Conservation (phyloP, 75 land plant genomes). For the Pinus albicaulis region DNA sequence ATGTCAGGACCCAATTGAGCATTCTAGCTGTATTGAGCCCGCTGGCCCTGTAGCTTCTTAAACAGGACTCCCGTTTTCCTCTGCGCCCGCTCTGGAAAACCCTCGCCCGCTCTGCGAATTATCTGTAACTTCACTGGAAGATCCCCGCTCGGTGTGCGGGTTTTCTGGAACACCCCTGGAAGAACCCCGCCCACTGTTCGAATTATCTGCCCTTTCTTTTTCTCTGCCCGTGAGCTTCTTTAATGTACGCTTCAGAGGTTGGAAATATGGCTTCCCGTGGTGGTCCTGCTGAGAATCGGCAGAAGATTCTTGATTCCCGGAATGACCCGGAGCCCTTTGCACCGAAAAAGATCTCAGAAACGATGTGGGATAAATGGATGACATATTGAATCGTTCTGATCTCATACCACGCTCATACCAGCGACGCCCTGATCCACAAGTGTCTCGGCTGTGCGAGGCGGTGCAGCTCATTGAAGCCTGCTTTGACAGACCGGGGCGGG, state of each 20-base stretch:
- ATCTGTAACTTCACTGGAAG: too few species aligned
- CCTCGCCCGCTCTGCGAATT: too few species aligned
- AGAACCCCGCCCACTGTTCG: not conserved
- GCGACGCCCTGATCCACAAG: not conserved
- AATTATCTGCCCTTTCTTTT: not conserved
- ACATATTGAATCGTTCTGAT: not conserved
- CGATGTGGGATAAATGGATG: not conserved
- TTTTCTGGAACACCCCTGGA: not conserved
- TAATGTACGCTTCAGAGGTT: not conserved
- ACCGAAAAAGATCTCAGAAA: not conserved
- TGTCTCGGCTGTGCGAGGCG: not conserved
- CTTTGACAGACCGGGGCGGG: too few species aligned
- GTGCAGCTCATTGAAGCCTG: too few species aligned
- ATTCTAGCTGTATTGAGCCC: too few species aligned
- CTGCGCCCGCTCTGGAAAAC: too few species aligned
- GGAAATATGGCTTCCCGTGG: not conserved
- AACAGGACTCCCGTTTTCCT: too few species aligned
- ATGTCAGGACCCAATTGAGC: too few species aligned
- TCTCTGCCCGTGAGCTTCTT: not conserved
- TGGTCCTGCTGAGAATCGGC: not conserved
- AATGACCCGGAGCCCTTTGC: not conserved
- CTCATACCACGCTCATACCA: not conserved
- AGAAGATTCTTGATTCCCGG: not conserved
- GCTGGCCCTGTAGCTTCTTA: too few species aligned
- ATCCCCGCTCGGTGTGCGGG: too few species aligned